Base-by-base conservation (phyloP, 129 eudicot species). In the Solidago caesia region DNA sequence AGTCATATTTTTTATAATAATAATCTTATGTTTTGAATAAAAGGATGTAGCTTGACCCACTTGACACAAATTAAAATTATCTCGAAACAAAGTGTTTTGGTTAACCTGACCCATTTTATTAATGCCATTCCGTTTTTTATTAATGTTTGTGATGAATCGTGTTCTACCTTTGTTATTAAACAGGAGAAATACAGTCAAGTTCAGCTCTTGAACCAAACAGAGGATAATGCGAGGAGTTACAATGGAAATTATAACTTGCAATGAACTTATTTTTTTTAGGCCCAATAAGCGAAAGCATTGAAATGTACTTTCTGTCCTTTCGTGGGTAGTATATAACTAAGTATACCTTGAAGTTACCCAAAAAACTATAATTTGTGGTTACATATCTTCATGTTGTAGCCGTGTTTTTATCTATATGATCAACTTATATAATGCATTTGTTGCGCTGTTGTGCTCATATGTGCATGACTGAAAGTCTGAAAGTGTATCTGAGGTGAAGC, bases 161-260 rank as follows among this genome's bases (percentile, higher is more conserved):
- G 39, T 33, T 33, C 39, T 33, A 33, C 39, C 39, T 33, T 33
- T 33, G 39, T 33, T 33, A 1, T 33, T 33, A 57, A 79, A 79
- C 83, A 79, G 83, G 79, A 79, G 39, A 73, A 79, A 72, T 73
- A 72, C 83, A 4, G 79, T 79, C 44, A 79, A 79, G 69, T 74
- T 74, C 63, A 74, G 69, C 56, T 57, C 78, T 79, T 79, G 75
- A 79, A 66, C 33, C 41, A 59, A 45, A 16, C 41, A 41, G 11
- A 57, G 53, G 68, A 33, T 33, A 33, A 33, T 0, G 39, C 39
- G 39, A 33, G 39, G 39, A 33, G 39, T 33, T 33, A 33, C 39
- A 1, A 33, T 33, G 39, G 39, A 33, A 33, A 33, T 33, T 39
- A 12, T 63, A 55, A 44, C 44, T 46, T 64, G 49, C 51, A 44